These are phyloP conservation scores for Tilletia setariae DNA, from an alignment of 1,284 basidiomycete species.

Conservation along the genomic window DNA sequence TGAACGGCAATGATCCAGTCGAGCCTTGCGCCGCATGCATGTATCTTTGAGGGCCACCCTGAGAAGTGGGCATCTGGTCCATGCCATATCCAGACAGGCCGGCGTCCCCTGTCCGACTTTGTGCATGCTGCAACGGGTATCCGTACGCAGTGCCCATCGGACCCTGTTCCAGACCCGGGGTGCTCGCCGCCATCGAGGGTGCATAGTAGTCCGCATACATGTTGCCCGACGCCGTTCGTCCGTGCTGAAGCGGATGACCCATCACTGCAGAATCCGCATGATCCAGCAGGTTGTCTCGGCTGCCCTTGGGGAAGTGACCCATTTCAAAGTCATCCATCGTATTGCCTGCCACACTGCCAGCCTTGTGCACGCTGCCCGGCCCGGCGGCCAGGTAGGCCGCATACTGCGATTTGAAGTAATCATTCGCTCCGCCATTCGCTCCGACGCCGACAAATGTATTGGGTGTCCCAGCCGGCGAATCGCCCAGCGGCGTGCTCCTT, in stretches of 20 bases:
- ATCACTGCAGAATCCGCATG: conserved; percentile 17
- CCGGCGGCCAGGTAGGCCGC: conserved; percentile 40
- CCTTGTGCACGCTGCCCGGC: conserved; percentile 16
- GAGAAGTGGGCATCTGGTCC: no score
- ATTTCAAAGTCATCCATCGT: conserved; percentile 40
- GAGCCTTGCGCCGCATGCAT: conserved; percentile 2
- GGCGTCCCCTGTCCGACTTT: neutral
- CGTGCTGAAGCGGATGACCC: conserved; percentile 16
- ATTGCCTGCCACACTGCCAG: neutral
- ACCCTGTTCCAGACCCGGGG: conserved; percentile 21
- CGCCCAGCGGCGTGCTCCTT: conserved; percentile 10
- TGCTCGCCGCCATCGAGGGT: conserved; percentile 16
- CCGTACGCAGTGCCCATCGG: neutral
- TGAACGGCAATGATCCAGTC: neutral
- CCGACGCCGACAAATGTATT: conserved; percentile 21
- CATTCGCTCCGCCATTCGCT: conserved; percentile 11
- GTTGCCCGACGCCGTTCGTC: neutral
- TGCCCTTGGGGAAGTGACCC: conserved; percentile 32
- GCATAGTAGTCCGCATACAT: conserved; percentile 21
- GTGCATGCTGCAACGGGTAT: neutral
- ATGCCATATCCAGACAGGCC: neutral
- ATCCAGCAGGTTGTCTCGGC: conserved; percentile 45
- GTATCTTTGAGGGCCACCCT: neutral
- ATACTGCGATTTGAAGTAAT: conserved; percentile 43
- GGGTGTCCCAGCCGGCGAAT: conserved; percentile 27